These are phyloP conservation scores for Podosphaera leucotricha DNA, from an alignment of 2,329 filamentous ascomycete species.

Conservation along the genomic window DNA sequence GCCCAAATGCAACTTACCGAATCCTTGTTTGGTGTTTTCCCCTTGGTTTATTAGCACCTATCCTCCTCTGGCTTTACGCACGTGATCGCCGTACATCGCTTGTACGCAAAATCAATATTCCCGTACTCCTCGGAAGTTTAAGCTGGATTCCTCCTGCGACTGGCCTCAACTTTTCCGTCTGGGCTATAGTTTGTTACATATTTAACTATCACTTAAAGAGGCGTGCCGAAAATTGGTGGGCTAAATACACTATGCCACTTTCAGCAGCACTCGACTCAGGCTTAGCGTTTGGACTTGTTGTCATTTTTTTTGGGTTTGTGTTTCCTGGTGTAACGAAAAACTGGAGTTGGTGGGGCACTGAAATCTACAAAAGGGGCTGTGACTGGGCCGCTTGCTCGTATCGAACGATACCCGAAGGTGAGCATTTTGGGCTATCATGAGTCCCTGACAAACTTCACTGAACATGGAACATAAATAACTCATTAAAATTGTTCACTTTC, in stretches of 20 bases:
- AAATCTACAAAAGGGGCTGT: conserved; percentile 63
- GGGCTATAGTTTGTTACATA: conserved; percentile 62
- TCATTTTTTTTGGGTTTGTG: conserved; percentile 71
- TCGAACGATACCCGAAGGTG: conserved; percentile 34
- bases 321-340: conserved; percentile 51
- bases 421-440: conserved; percentile 48
- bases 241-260: conserved; percentile 76
- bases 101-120: conserved; percentile 55
- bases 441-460: too few relatives aligned
- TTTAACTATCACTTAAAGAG: conserved; percentile 61
- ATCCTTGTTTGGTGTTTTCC: conserved; percentile 63
- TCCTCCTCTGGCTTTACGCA: conserved; percentile 50
- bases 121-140: conserved; percentile 61
- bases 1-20: conserved; percentile 48
- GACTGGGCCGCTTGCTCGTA: conserved; percentile 68
- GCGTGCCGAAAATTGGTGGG: conserved; percentile 56
- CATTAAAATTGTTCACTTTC: too few relatives aligned
- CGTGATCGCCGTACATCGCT: conserved; percentile 35
- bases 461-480: too few relatives aligned
- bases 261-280: conserved; percentile 66
- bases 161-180: conserved; percentile 70
- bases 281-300: conserved; percentile 57
- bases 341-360: conserved; percentile 76
- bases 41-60: conserved; percentile 48
- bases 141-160: conserved; percentile 74